Conservation (phyloP, 805 yeast genomes). For the Saccharomycopsis sp. region DNA sequence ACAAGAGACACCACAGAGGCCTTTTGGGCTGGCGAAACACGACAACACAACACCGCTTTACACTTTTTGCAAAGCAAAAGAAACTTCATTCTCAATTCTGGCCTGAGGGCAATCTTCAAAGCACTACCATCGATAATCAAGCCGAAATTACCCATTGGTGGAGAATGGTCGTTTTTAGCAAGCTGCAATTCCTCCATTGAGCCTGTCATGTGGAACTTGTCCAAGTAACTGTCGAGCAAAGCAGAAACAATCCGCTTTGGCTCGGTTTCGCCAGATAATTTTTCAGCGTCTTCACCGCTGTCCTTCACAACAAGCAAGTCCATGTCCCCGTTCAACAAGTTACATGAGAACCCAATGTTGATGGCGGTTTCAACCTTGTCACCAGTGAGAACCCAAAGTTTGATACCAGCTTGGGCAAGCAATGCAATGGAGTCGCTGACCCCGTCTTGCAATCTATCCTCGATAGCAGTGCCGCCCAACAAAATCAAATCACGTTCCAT, state of each 20-base stretch:
- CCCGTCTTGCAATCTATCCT: slow-evolving; percentile 78
- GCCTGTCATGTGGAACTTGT: slow-evolving; percentile 52
- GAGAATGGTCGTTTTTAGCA: slow-evolving; percentile 50
- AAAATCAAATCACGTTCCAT: slow-evolving; percentile 58
- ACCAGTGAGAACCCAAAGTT: slow-evolving; percentile 81
- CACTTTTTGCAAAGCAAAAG: slow-evolving; percentile 70
- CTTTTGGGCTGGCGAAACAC: slow-evolving; percentile 84
- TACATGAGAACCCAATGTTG: slow-evolving; percentile 81
- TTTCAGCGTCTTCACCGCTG: slow-evolving; percentile 44
- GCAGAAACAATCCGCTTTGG: slow-evolving; percentile 35
- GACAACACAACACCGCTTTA: slow-evolving; percentile 73
- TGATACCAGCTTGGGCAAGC: slow-evolving; percentile 68
- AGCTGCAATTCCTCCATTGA: slow-evolving; percentile 44
- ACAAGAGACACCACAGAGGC: slow-evolving; percentile 77
- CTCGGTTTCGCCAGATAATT: slow-evolving; percentile 31
- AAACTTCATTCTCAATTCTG: slow-evolving; percentile 45
- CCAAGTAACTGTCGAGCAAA: slow-evolving; percentile 46
- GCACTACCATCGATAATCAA: slow-evolving; percentile 79
- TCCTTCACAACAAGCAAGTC: slow-evolving; percentile 49
- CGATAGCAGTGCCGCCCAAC: slow-evolving; percentile 81
- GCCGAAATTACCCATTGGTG: slow-evolving; percentile 61
- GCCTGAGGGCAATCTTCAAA: slow-evolving; percentile 42
- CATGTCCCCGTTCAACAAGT: slow-evolving; percentile 67
- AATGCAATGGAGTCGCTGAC: slow-evolving; percentile 73
- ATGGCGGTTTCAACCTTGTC: slow-evolving; percentile 88